Evolutionary conservation across 257 asterid genomes (phyloP).

Genomic region (Ehretia macrophylla): DNA sequence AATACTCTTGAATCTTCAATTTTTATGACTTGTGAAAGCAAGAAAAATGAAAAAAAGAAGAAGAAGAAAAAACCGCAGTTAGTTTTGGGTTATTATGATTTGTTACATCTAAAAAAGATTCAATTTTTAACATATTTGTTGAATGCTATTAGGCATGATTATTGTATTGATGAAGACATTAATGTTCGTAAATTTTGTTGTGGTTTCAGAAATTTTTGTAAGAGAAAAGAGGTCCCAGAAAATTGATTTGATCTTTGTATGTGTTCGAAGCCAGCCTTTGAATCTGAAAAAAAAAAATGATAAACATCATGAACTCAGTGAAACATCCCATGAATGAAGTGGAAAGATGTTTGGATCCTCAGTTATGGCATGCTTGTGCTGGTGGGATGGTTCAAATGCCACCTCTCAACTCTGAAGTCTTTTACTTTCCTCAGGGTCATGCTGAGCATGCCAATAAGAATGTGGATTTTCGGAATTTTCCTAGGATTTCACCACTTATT

Average conservation of each 20-base stretch:
- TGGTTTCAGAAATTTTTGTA: neutral
- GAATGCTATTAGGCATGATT: no score
- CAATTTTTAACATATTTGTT: no score
- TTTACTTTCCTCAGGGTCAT: slow-evolving; percentile 80
- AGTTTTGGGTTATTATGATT: no score
- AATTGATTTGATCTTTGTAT: no score
- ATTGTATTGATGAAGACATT: neutral
- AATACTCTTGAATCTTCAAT: neutral
- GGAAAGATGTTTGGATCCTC: slow-evolving; percentile 59
- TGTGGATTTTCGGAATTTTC: slow-evolving; percentile 41
- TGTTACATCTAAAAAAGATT: no score
- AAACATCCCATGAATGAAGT: slow-evolving; percentile 43
- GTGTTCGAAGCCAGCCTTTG: slow-evolving; percentile 4
- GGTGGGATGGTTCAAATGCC: slow-evolving; percentile 85
- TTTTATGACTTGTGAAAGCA: neutral
- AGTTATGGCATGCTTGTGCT: slow-evolving; percentile 91
- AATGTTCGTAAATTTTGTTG: neutral
- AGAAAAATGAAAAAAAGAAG: no score
- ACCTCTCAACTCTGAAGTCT: slow-evolving; percentile 44
- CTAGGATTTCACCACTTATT: slow-evolving; percentile 50
- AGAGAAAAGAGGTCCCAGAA: no score
- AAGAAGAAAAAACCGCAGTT: no score
- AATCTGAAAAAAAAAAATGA: slow-evolving; percentile 36
- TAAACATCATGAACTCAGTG: slow-evolving; percentile 50
- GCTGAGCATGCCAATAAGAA: slow-evolving; percentile 52